Evolutionary conservation across 495 filamentous ascomycete genomes (phyloP).

Genomic region (Aspergillus mulundensis): DNA sequence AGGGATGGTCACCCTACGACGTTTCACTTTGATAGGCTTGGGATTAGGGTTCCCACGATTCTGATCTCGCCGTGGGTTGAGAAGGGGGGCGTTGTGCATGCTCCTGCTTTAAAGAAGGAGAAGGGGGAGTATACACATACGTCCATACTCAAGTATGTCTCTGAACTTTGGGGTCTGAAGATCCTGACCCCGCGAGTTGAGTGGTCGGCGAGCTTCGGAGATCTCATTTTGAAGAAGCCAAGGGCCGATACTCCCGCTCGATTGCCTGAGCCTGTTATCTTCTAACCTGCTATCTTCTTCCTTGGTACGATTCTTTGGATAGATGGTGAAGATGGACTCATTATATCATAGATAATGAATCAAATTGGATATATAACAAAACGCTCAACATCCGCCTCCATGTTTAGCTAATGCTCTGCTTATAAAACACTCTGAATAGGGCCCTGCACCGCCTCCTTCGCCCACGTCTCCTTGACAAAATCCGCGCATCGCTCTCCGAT

Average conservation of each 20-base stretch:
- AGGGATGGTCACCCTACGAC: conserved; percentile 39
- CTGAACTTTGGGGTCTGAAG: conserved; percentile 42
- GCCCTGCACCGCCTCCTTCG: neutral
- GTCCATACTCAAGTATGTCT: conserved; percentile 40
- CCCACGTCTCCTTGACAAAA: conserved; percentile 47
- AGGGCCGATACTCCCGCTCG: conserved; percentile 28
- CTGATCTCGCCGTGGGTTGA: conserved; percentile 44
- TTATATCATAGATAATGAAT: neutral
- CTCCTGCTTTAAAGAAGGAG: conserved; percentile 25
- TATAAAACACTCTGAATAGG: no score
- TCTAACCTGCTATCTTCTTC: conserved; percentile 7
- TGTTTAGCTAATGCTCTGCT: no score
- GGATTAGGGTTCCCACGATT: conserved; percentile 46
- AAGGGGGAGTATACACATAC: conserved; percentile 41
- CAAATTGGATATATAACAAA: no score
- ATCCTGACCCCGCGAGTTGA: conserved; percentile 38
- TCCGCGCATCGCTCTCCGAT: conserved; percentile 58
- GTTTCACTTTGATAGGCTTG: conserved; percentile 49
- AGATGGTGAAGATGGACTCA: neutral
- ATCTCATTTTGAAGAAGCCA: conserved; percentile 28
- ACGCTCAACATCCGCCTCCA: no score
- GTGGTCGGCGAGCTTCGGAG: conserved; percentile 40
- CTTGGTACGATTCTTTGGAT: neutral
- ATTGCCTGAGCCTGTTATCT: conserved; percentile 25
- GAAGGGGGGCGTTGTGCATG: conserved; percentile 41